Evolutionary conservation across 2,329 filamentous ascomycete species (phyloP).

Genomic region (Calycina herbarum): DNA sequence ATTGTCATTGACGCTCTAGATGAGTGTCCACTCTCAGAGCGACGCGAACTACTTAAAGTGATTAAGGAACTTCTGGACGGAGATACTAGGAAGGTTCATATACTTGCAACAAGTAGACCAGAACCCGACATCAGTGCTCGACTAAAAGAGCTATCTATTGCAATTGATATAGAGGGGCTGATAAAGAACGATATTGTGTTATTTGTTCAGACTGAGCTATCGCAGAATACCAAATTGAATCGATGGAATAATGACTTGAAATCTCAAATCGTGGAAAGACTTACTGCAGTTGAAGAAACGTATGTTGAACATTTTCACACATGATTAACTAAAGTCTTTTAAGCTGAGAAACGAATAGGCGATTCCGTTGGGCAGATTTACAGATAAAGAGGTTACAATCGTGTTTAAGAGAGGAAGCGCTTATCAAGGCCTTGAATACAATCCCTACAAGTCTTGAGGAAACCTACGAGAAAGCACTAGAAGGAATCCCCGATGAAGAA

Average conservation of each 20-base stretch:
- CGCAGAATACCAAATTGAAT: conserved; percentile 22
- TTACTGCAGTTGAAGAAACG: not conserved
- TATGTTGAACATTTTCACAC: not conserved
- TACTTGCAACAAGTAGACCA: conserved; percentile 31
- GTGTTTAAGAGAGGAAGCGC: conserved; percentile 18
- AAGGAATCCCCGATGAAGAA: conserved; percentile 2
- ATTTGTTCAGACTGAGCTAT: conserved; percentile 4
- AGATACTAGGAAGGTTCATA: not conserved
- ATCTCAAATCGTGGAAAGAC: conserved; percentile 24
- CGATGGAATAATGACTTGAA: conserved; percentile 31
- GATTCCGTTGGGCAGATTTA: conserved; percentile 33
- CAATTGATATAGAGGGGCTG: not conserved
- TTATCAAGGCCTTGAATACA: conserved; percentile 14
- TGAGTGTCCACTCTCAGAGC: conserved; percentile 5
- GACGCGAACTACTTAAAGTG: not conserved
- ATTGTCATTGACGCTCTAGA: conserved; percentile 12
- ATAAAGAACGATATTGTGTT: conserved; percentile 4
- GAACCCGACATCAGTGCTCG: conserved; percentile 31
- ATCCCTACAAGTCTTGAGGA: conserved; percentile 14
- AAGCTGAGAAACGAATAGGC: not conserved
- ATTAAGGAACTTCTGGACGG: not conserved
- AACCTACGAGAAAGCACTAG: conserved; percentile 13
- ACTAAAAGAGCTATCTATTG: conserved; percentile 28
- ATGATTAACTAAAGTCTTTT: not conserved
- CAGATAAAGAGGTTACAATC: conserved; percentile 34